Percentiles rank a stretch among this genome's conserved stretches.
Evolutionary conservation across 345 rosid species (phyloP).

Genomic region (Xanthoceras sorbifolium): DNA sequence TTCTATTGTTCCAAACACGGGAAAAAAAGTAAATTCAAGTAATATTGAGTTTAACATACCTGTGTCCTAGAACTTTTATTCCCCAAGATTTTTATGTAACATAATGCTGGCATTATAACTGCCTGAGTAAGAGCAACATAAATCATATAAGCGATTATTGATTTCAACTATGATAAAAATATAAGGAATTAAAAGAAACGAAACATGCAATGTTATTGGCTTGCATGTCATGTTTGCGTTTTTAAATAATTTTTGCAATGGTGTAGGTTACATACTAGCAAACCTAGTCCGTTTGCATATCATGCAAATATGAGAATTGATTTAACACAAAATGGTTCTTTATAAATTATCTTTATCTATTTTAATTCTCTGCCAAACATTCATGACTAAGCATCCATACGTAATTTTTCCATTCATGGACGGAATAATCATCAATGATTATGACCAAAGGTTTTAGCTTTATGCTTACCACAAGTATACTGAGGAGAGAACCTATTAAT

Average conservation of each 20-base stretch:
- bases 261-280: not conserved
- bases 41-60: conserved; percentile 37
- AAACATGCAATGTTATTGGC: not conserved
- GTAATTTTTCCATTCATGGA: not conserved
- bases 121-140: conserved; percentile 52
- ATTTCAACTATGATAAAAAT: not conserved
- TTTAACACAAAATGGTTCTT: too few species aligned
- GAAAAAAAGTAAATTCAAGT: not conserved
- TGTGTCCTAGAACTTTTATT: conserved; percentile 67
- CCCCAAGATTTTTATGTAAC: conserved; percentile 73
- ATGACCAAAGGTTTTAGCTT: conserved; percentile 15
- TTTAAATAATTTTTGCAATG: not conserved
- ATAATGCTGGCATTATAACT: conserved; percentile 70
- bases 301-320: too few species aligned
- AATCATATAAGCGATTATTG: not conserved
- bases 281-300: not conserved
- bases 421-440: not conserved
- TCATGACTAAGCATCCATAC: not conserved
- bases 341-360: too few species aligned
- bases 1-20: not conserved
- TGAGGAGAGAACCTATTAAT: conserved; percentile 83
- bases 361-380: not conserved
- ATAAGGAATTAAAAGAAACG: not conserved
- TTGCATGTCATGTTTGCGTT: not conserved
- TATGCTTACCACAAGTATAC: conserved; percentile 73